Evolutionary conservation across 2,329 filamentous ascomycete species (phyloP).

Genomic region (Fusarium sp.): DNA sequence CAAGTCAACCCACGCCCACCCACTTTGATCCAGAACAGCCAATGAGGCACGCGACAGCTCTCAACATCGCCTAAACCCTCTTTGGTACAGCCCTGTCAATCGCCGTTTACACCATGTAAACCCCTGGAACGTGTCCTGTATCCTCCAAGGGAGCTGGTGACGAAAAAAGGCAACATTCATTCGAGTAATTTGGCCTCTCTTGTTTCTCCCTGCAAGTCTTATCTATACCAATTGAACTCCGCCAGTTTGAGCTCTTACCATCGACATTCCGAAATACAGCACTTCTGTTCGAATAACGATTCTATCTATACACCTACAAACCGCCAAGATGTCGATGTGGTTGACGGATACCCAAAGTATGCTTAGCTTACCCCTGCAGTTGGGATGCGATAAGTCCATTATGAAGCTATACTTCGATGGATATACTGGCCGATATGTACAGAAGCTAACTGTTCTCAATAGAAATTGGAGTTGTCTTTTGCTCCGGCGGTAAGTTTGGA

Average conservation of each 20-base stretch:
- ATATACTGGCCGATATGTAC: background rate
- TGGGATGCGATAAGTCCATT: constrained; percentile 1
- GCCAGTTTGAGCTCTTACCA: background rate
- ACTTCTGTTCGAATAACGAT: background rate
- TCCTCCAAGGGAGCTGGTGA: constrained; percentile 34
- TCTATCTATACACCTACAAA: constrained; percentile 6
- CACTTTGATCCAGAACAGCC: constrained; percentile 31
- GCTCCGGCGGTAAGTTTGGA: constrained; percentile 85
- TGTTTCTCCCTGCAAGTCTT: constrained; percentile 26
- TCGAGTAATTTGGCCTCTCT: constrained; percentile 30
- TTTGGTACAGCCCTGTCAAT: constrained; percentile 38
- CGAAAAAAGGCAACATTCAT: constrained; percentile 36
- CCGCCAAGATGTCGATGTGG: constrained; percentile 80
- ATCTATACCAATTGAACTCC: constrained; percentile 11
- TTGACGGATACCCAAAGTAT: constrained; percentile 94
- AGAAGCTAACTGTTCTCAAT: constrained; percentile 49
- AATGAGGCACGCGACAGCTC: constrained; percentile 34
- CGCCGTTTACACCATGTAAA: constrained; percentile 28
- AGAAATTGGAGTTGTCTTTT: constrained; percentile 99
- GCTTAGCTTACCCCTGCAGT: constrained; percentile 50
- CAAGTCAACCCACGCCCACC: constrained; percentile 24
- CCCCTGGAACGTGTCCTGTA: constrained; percentile 36
- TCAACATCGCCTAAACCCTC: constrained; percentile 20
- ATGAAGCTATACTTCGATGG: constrained; percentile 1
- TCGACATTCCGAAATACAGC: background rate